These are phyloP conservation scores for Picea engelmannii DNA, from an alignment of 83 land plant species.

Conservation along the genomic window DNA sequence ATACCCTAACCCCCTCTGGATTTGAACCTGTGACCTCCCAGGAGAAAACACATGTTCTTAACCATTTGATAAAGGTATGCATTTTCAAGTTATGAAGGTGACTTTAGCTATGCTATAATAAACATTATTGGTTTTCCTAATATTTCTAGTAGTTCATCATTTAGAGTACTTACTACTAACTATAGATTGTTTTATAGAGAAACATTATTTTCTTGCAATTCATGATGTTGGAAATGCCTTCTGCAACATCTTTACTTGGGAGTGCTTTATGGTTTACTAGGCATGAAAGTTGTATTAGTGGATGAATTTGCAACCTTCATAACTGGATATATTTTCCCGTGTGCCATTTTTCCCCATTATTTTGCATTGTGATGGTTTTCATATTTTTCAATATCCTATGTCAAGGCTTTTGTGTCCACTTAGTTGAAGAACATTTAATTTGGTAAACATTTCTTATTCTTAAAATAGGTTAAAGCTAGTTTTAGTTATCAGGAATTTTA, in stretches of 20 bases:
- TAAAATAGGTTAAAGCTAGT: not conserved
- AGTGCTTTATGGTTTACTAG: slow-evolving; percentile 48
- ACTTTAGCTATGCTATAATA: too few relatives aligned
- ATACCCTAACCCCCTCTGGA: too few relatives aligned
- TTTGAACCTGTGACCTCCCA: too few relatives aligned
- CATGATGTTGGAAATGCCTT: slow-evolving; percentile 5
- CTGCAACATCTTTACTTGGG: slow-evolving; percentile 56
- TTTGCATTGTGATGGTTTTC: not conserved
- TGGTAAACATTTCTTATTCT: not conserved
- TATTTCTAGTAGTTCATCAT: too few relatives aligned
- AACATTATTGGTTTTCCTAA: too few relatives aligned
- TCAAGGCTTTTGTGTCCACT: not conserved
- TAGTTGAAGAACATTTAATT: not conserved
- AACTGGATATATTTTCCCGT: slow-evolving; percentile 50
- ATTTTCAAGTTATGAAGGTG: too few relatives aligned
- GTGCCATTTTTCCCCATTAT: slow-evolving; percentile 14
- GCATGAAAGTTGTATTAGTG: slow-evolving; percentile 44
- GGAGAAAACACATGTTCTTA: too few relatives aligned
- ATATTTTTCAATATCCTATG: not conserved
- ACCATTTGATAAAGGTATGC: too few relatives aligned
- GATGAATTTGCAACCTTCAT: slow-evolving; percentile 52
- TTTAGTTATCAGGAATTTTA: not conserved
- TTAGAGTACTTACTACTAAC: too few relatives aligned
- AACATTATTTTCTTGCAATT: not conserved
- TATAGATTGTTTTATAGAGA: too few relatives aligned